Percentiles rank a stretch among this genome's conserved stretches.
Conservation (phyloP, 768 basidiomycete species). For the Lactarius deliciosus region DNA sequence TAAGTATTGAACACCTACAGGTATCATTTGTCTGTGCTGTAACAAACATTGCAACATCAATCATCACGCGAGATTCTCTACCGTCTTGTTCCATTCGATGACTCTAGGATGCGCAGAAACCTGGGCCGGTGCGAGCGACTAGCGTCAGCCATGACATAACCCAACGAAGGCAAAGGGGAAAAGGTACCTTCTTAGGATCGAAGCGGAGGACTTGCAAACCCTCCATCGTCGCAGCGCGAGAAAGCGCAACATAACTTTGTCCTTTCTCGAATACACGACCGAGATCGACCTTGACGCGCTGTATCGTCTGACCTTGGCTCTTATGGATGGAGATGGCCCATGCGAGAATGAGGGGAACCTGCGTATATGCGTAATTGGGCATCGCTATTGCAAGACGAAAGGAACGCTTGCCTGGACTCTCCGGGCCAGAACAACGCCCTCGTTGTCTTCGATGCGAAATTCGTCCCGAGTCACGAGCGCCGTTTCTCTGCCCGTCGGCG, state of each 20-base stretch:
- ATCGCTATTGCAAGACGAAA: neutral
- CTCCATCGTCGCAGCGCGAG: slow-evolving; percentile 52
- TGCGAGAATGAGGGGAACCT: slow-evolving; percentile 73
- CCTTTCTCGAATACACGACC: slow-evolving; percentile 65
- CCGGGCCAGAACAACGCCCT: slow-evolving; percentile 49
- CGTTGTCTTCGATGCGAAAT: slow-evolving; percentile 52
- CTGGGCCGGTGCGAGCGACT: slow-evolving; percentile 29
- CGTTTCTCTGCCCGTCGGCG: slow-evolving; percentile 43
- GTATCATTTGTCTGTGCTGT: slow-evolving; percentile 2
- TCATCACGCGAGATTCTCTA: slow-evolving; percentile 25
- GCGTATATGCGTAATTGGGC: slow-evolving; percentile 1
- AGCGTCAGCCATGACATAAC: neutral
- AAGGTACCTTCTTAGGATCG: slow-evolving; percentile 48
- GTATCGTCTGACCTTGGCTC: slow-evolving; percentile 72
- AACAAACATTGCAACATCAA: neutral
- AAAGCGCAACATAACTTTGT: slow-evolving; percentile 51
- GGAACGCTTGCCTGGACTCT: slow-evolving; percentile 41
- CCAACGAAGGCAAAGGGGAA: neutral
- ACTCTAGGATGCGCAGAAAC: slow-evolving; percentile 47
- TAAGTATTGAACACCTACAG: slow-evolving; percentile 6
- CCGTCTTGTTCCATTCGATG: slow-evolving; percentile 43
- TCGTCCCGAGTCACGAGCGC: slow-evolving; percentile 53
- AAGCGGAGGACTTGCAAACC: slow-evolving; percentile 55
- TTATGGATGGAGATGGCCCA: slow-evolving; percentile 84
- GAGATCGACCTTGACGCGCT: slow-evolving; percentile 63